phyloP scores from a whole-genome alignment of 2,329 filamentous ascomycete genomes.

The Conoideocrella luteorostrata region DNA sequence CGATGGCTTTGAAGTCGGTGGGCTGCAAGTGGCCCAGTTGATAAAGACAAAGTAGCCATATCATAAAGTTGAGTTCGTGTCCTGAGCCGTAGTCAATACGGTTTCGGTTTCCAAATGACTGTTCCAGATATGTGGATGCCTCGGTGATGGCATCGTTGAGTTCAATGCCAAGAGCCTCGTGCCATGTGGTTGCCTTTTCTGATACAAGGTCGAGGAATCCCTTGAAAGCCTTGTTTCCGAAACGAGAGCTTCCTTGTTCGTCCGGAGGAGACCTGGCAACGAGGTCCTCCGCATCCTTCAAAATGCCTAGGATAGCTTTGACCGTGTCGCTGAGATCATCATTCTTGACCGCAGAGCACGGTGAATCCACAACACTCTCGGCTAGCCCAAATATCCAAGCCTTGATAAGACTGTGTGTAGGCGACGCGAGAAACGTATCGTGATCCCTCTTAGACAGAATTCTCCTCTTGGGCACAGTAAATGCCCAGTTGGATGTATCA shows the following conservation, averaged over 20 bases:
- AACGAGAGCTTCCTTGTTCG: constrained; percentile 81
- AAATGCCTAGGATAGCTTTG: constrained; percentile 58
- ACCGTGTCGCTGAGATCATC: constrained; percentile 56
- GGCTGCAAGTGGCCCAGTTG: constrained; percentile 61
- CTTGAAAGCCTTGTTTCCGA: constrained; percentile 90
- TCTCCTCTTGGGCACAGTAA: constrained; percentile 63
- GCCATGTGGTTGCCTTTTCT: constrained; percentile 54
- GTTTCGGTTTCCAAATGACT: constrained; percentile 78
- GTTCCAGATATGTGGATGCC: constrained; percentile 69
- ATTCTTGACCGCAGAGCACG: constrained; percentile 53
- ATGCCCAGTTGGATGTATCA: constrained; percentile 52
- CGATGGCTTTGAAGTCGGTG: constrained; percentile 65
- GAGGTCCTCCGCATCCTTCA: constrained; percentile 62
- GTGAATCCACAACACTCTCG: constrained; percentile 68
- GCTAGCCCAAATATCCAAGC: constrained; percentile 83
- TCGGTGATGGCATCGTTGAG: constrained; percentile 56
- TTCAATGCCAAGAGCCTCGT: constrained; percentile 50
- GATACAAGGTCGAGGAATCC: constrained; percentile 67
- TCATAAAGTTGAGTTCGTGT: constrained; percentile 93
- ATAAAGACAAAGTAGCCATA: constrained; percentile 93
- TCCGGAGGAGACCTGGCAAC: constrained; percentile 68
- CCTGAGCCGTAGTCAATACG: constrained; percentile 96
- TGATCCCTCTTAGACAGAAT: constrained; percentile 81
- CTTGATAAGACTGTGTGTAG: constrained; percentile 68
- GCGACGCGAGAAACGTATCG: constrained; percentile 69